A percentile compares a stretch with the other conserved stretches of the same genome.
phyloP scores from a whole-genome alignment of 176 grass and related monocot genomes.

The Raddia guianensis region DNA sequence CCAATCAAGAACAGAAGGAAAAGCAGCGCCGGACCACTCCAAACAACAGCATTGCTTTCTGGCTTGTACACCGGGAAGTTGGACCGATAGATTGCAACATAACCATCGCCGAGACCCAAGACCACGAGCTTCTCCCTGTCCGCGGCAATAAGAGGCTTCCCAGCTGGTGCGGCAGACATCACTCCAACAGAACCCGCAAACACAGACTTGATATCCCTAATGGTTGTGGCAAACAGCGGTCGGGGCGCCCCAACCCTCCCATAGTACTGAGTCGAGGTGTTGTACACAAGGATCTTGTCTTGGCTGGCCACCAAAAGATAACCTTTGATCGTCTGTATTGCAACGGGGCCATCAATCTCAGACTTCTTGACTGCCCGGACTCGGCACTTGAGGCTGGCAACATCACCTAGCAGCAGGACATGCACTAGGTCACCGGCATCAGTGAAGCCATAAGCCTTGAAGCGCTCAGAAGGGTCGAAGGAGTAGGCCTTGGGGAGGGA shows the following conservation, averaged over 20 bases:
- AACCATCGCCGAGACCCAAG: conserved; percentile 78
- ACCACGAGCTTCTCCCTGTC: conserved; percentile 86
- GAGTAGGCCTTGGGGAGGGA: conserved; percentile 71
- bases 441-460: conserved; percentile 90
- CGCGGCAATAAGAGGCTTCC: conserved; percentile 66
- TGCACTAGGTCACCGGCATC: conserved; percentile 76
- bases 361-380: conserved; percentile 70
- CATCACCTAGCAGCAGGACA: conserved; percentile 81
- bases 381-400: conserved; percentile 84
- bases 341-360: conserved; percentile 60
- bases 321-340: conserved; percentile 78
- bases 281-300: conserved; percentile 83
- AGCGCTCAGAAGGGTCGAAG: conserved; percentile 82
- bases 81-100: conserved; percentile 73
- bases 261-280: conserved; percentile 88
- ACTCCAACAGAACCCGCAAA: conserved; percentile 51
- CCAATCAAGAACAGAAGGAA: conserved; percentile 90
- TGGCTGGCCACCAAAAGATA: conserved; percentile 79
- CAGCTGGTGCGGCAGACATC: conserved; percentile 22
- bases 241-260: conserved; percentile 76
- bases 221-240: conserved; percentile 54
- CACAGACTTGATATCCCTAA: conserved; percentile 81
- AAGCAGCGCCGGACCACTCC: conserved; percentile 85
- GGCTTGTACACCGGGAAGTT: conserved; percentile 78
- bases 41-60: conserved; percentile 86